A percentile compares a stretch with the other conserved stretches of the same genome.
Conservation (phyloP, 2,329 filamentous ascomycete genomes). For the Didymella lethalis region DNA sequence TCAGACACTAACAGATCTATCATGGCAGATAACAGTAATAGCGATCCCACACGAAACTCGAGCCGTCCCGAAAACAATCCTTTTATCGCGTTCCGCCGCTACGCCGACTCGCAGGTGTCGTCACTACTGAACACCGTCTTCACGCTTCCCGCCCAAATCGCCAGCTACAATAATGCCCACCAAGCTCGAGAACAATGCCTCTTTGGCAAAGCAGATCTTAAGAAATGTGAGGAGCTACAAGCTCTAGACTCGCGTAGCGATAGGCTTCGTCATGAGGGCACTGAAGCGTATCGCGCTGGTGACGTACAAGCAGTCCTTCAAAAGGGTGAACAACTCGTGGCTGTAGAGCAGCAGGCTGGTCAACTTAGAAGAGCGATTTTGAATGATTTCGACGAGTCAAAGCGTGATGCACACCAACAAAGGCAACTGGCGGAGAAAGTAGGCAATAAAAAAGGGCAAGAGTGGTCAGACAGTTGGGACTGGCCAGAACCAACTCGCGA, state of each 20-base stretch:
- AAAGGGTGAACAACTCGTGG: slow-evolving; percentile 46
- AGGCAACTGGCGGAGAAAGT: slow-evolving; percentile 38
- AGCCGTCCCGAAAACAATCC: slow-evolving; percentile 55
- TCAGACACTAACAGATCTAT: slow-evolving; percentile 12
- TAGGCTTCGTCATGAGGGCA: slow-evolving; percentile 34
- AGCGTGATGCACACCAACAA: slow-evolving; percentile 15
- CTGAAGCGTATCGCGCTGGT: slow-evolving; percentile 38
- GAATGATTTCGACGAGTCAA: slow-evolving; percentile 14
- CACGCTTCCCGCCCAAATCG: slow-evolving; percentile 47
- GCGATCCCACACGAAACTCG: slow-evolving; percentile 28
- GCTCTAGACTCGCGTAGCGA: slow-evolving; percentile 34
- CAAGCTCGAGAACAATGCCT: slow-evolving; percentile 44
- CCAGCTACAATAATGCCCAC: slow-evolving; percentile 42
- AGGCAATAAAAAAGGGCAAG: slow-evolving; percentile 43
- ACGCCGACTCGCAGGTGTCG: slow-evolving; percentile 65
- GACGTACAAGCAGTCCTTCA: slow-evolving; percentile 37
- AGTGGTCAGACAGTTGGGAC: slow-evolving; percentile 48
- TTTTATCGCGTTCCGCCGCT: slow-evolving; percentile 68
- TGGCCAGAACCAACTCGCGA: slow-evolving; percentile 45
- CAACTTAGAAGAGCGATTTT: slow-evolving; percentile 39
- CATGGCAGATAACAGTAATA: slow-evolving; percentile 39
- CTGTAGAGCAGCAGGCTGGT: slow-evolving; percentile 37
- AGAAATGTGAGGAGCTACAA: slow-evolving; percentile 37
- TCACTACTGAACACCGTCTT: slow-evolving; percentile 63
- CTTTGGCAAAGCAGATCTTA: slow-evolving; percentile 42